Evolutionary conservation across 2,329 filamentous ascomycete genomes (phyloP).

Genomic region (Akanthomyces muscarius): DNA sequence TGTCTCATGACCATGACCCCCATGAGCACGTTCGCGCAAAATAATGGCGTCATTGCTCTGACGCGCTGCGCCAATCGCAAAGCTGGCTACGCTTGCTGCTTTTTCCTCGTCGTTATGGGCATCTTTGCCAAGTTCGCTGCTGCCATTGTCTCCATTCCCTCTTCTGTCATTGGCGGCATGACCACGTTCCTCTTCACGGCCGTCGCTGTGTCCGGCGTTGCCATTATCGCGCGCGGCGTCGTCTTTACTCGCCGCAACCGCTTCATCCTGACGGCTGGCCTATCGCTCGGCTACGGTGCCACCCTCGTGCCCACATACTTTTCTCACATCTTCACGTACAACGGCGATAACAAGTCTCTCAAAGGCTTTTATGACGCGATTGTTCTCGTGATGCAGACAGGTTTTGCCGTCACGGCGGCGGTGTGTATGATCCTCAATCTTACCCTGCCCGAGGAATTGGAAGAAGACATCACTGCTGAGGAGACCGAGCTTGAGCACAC

Average conservation of each 20-base stretch:
- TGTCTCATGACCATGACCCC: conserved; percentile 76
- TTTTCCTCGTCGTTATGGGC: conserved; percentile 77
- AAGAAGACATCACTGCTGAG: conserved; percentile 41
- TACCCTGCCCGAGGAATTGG: conserved; percentile 68
- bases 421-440: conserved; percentile 71
- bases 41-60: conserved; percentile 79
- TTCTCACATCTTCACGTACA: conserved; percentile 66
- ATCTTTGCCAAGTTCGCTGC: conserved; percentile 81
- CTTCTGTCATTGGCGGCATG: conserved; percentile 64
- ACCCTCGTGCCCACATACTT: conserved; percentile 67
- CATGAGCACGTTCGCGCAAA: conserved; percentile 77
- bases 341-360: conserved; percentile 62
- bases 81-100: conserved; percentile 72
- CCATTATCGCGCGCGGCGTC: conserved; percentile 66
- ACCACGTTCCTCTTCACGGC: conserved; percentile 77
- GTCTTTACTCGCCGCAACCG: conserved; percentile 75
- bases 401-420: conserved; percentile 71
- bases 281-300: conserved; percentile 69
- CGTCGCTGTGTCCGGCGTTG: conserved; percentile 72
- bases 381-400: conserved; percentile 68
- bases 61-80: conserved; percentile 78
- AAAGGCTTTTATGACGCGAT: conserved; percentile 73
- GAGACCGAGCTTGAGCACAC: neutral
- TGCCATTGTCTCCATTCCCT: conserved; percentile 70
- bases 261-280: conserved; percentile 73